Evolutionary conservation across 2,329 filamentous ascomycete genomes (phyloP), one percentile per base, ranked within the genome.

Genomic region (Alternaria arborescens): DNA sequence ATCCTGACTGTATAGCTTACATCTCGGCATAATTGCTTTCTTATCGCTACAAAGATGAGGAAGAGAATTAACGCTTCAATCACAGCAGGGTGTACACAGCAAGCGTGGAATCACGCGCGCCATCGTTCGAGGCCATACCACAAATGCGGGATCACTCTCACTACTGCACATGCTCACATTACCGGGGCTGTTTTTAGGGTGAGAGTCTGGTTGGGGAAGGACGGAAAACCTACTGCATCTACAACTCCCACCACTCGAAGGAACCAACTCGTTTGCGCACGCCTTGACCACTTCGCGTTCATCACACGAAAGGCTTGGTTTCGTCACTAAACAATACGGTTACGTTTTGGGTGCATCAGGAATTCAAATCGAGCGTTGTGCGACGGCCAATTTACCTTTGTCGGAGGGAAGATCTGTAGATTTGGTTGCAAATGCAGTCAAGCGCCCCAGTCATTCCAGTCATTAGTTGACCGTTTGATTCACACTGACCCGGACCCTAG

Each of bases 1-100:
- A 41, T 50, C 4, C 32, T 36, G 46, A n/a, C 1, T 10, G 1
- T 24, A 18, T 1, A 50, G 46, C 30, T 50, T 34, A 32, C 32
- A 16, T 8, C 46, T 56, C 44, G 26, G 44, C 53, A 28, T 42
- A 36, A 28, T 38, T 56, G 18, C 32, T 56, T 38, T 51, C 53
- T 22, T 51, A 56, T 44, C 53, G 44, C 24, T 34, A 36, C 36
- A 36, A 16, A 34, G 44, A 42, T 50, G 46, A 34, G 32, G 53
- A 56, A 50, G 36, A 56, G 8, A 44, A 48, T 20, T 50, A 42
- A 50, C 34, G 53, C 36, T 46, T 42, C 30, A 32, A 41, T 56
- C 14, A 18, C 53, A 56, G 8, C 36, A 56, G 32, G 16, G 38
- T 34, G 34, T 34, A 40, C 46, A 16, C 16, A 42, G 46, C 22